Conservation (phyloP, 805 yeast genomes). For the Pichia nanzhaoensis region DNA sequence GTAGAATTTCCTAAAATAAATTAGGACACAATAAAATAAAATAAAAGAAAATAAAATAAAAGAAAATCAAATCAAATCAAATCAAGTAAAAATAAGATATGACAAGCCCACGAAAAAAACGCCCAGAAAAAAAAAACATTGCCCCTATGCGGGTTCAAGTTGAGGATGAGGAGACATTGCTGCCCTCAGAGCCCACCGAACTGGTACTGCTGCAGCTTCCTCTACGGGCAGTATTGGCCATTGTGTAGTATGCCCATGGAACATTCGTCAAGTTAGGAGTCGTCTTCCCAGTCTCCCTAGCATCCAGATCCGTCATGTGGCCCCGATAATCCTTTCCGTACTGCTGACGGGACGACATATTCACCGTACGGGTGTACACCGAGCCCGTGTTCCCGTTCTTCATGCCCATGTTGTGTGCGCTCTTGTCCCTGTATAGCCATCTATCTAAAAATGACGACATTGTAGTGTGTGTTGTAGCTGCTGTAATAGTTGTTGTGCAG, state of each 20-base stretch:
- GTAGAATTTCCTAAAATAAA: no score
- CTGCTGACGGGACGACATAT: neutral
- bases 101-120: no score
- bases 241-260: slow-evolving; percentile 25
- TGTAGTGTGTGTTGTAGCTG: neutral
- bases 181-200: no score
- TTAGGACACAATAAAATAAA: no score
- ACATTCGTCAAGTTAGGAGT: slow-evolving; percentile 28
- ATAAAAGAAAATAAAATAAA: no score
- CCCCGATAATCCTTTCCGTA: neutral
- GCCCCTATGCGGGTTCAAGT: no score
- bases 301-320: no score
- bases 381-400: slow-evolving; percentile 24
- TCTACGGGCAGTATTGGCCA: slow-evolving; percentile 2
- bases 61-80: no score
- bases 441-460: slow-evolving; percentile 32
- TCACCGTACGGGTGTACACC: slow-evolving; percentile 4
- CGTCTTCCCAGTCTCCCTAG: slow-evolving; percentile 14
- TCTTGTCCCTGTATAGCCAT: slow-evolving; percentile 26
- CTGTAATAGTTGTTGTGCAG: neutral
- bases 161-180: no score
- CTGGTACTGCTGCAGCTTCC: neutral
- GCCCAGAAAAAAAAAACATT: no score
- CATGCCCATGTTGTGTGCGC: slow-evolving; percentile 15
- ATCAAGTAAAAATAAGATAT: no score